These are phyloP conservation scores for Globisporangium radiosum DNA, from an alignment of 352 stramenopile species.

Conservation along the genomic window DNA sequence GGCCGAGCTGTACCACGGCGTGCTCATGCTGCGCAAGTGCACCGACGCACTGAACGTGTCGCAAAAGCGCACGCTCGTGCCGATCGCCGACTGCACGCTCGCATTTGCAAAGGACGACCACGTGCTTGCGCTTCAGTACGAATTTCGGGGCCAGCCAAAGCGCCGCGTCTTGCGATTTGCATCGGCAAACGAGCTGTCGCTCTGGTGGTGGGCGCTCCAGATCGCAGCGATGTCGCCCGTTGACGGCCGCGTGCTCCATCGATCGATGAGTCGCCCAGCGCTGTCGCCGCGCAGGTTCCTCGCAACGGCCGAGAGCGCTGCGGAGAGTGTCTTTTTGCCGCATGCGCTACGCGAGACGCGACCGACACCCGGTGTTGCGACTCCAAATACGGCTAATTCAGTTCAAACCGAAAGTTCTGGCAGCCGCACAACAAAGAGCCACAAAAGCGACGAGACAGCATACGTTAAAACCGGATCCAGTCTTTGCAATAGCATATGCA, in stretches of 20 bases:
- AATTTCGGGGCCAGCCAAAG: conserved; percentile 45
- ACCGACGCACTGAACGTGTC: conserved; percentile 39
- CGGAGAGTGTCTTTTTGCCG: conserved; percentile 62
- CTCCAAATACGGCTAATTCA: too few species aligned
- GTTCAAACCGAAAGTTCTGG: neutral
- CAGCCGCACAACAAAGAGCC: neutral
- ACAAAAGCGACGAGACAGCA: conserved; percentile 2
- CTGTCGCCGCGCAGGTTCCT: conserved; percentile 45
- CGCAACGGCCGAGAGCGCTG: conserved; percentile 31
- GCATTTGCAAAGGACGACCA: conserved; percentile 43
- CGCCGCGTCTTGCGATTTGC: conserved; percentile 38
- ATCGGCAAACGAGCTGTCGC: conserved; percentile 52
- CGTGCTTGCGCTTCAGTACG: conserved; percentile 49
- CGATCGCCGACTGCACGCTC: conserved; percentile 36
- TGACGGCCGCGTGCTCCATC: conserved; percentile 37
- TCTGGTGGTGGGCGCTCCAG: conserved; percentile 77
- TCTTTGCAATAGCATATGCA: neutral
- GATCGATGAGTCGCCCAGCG: conserved; percentile 36
- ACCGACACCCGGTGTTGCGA: too few species aligned
- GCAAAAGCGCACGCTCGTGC: conserved; percentile 46
- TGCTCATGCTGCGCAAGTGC: conserved; percentile 51
- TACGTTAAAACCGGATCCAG: too few species aligned
- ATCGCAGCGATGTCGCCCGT: conserved; percentile 40
- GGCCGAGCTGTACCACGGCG: conserved; percentile 63
- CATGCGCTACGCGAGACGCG: conserved; percentile 19